Percentiles rank a stretch among this genome's conserved stretches.
Evolutionary conservation across 169 alveolate genomes (phyloP).

Genomic region (Hammondia hammondi): DNA sequence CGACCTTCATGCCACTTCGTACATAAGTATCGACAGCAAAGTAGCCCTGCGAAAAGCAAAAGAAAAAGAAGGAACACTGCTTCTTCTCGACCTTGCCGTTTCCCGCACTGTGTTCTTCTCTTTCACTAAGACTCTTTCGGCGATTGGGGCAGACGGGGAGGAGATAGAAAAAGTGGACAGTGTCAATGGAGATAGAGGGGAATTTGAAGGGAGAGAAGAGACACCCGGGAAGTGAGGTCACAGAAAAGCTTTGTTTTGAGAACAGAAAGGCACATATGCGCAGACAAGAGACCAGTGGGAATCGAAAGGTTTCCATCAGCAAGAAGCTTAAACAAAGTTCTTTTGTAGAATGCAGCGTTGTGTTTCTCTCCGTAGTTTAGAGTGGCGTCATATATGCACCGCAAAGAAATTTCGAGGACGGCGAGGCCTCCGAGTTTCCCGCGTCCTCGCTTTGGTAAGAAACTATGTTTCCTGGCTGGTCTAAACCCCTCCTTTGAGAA

Average conservation of each 20-base stretch:
- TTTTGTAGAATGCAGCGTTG: not conserved
- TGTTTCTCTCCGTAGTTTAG: not conserved
- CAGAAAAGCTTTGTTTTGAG: no score
- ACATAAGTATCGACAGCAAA: conserved; percentile 85
- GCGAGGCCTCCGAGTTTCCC: not conserved
- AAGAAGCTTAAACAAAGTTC: not conserved
- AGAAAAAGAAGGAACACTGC: not conserved
- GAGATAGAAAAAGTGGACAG: not conserved
- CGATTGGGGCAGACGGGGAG: not conserved
- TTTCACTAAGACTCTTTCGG: not conserved
- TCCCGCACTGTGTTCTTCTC: no score
- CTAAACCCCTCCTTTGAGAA: not conserved
- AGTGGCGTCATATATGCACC: not conserved
- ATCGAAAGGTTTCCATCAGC: no score
- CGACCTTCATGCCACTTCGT: conserved; percentile 79
- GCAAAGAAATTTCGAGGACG: not conserved
- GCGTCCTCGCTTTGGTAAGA: not conserved
- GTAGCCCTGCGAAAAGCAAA: conserved; percentile 38
- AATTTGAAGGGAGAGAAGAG: not conserved
- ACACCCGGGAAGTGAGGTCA: no score
- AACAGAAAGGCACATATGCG: no score
- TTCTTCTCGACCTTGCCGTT: not conserved
- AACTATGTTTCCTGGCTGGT: not conserved
- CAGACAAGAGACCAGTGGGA: no score
- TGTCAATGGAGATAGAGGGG: not conserved